phyloP scores from a whole-genome alignment of 2,329 filamentous ascomycete species.

The Alternaria postmessia region DNA sequence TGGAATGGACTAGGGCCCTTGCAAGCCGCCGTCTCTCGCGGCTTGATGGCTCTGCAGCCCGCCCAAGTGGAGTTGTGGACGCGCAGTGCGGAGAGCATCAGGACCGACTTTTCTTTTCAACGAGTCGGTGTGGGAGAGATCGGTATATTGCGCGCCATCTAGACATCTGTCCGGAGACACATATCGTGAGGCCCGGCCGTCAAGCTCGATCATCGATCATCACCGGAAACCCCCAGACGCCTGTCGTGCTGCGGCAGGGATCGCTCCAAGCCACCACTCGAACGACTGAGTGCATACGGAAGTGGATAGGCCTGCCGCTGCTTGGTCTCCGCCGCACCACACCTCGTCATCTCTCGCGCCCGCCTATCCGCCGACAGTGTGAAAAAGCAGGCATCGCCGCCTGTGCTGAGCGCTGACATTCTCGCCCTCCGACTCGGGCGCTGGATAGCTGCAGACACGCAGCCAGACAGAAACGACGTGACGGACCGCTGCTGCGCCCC shows the following conservation, averaged over 20 bases:
- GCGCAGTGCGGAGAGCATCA: constrained; percentile 11
- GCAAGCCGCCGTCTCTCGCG: constrained; percentile 26
- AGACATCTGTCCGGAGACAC: not conserved
- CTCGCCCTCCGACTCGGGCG: constrained; percentile 13
- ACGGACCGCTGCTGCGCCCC: constrained; percentile 21
- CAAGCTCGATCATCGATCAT: constrained; percentile 18
- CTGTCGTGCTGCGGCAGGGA: constrained; percentile 31
- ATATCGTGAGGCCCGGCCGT: not conserved
- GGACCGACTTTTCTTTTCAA: constrained; percentile 10
- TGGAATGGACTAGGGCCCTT: constrained; percentile 27
- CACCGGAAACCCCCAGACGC: constrained; percentile 13
- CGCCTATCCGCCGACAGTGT: constrained; percentile 23
- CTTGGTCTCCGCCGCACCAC: constrained; percentile 29
- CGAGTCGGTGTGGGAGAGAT: not conserved
- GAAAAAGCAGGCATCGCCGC: constrained; percentile 26
- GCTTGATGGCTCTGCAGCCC: constrained; percentile 13
- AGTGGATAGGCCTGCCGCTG: constrained; percentile 30
- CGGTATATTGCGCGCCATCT: not conserved
- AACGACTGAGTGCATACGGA: constrained; percentile 34
- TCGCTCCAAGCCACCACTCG: constrained; percentile 39
- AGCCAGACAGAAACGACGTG: constrained; percentile 16
- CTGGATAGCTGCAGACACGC: constrained; percentile 11
- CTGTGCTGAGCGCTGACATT: constrained; percentile 10
- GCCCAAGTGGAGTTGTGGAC: constrained; percentile 5
- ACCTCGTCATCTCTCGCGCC: constrained; percentile 33